Evolutionary conservation across 139 green algal species (phyloP), one percentile per base, ranked within the genome.

Genomic region (Coelastrella sp.): DNA sequence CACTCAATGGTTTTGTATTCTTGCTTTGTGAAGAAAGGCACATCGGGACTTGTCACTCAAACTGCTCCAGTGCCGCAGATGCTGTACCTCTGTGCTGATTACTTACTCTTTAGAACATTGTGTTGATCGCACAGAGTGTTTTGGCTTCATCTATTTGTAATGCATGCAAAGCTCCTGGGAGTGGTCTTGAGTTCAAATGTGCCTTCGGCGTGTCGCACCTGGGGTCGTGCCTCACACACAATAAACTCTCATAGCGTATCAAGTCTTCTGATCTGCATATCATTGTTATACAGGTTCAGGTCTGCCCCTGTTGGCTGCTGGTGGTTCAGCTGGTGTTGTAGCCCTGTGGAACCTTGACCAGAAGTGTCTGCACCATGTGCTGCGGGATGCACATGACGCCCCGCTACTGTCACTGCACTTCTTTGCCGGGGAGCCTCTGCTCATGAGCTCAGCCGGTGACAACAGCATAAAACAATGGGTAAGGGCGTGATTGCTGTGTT

Each of bases 401-500:
- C 85, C 78, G 2, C 84, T 98, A 74, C 92, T 92, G 87, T 89
- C 80, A 73, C 94, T 98, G 47, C 94, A 97, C 81, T 96, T 97
- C 88, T 96, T 97, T 71, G 73, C 94, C 0, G 94, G 95, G 11
- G 96, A 99, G 94, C 97, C 97, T 4, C 87, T 97, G 47, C 96
- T 99, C 14, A 97, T 99, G 95, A 97, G 93, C 80, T 86, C 92
- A 14, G 96, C 86, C 3, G 93, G 87, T 0, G 98, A 99, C 95
- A 99, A 99, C 95, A 92, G 94, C 57, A 61, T 99, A 19, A 99
- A 99, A 95, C 96, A 99, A 76, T 99, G 97, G 98, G 94, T 99
- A 60, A 80, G 75, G 10, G 22, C 7, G 73, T 47, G 32, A 47
- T 47, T 47, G 32, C 32, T 47, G 32, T 47, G 32, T 47, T 47